These are phyloP conservation scores for Camptophora hylomeconis DNA, from an alignment of 2,329 filamentous ascomycete species.

Conservation along the genomic window DNA sequence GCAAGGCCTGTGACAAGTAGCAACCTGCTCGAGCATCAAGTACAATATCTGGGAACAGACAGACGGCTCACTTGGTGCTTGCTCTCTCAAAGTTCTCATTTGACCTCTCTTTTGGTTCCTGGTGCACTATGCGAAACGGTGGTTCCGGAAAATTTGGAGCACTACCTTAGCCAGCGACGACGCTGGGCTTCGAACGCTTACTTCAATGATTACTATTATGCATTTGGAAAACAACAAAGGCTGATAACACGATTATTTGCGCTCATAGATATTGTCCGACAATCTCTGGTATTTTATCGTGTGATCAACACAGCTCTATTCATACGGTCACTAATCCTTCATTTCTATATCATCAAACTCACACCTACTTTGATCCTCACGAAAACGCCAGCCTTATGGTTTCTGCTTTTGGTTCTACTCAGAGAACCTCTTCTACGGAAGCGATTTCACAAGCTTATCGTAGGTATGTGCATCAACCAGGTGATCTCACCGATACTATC, in stretches of 20 bases:
- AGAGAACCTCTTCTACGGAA: constrained; percentile 5
- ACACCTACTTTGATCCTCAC: constrained; percentile 5
- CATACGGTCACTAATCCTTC: neutral
- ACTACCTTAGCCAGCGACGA: constrained; percentile 9
- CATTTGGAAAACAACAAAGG: constrained; percentile 6
- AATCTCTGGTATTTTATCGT: constrained; percentile 9
- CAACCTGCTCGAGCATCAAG: constrained; percentile 7
- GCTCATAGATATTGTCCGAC: constrained; percentile 6
- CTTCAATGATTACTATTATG: constrained; percentile 11
- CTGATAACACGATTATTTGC: constrained; percentile 5
- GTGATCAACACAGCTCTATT: constrained; percentile 7
- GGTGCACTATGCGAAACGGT: constrained; percentile 8
- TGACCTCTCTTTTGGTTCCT: constrained; percentile 7
- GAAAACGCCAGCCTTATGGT: constrained; percentile 7
- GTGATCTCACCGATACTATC: constrained; percentile 6
- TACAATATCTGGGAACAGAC: constrained; percentile 8
- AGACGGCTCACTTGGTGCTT: constrained; percentile 7
- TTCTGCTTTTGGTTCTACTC: constrained; percentile 1
- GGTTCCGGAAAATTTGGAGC: constrained; percentile 5
- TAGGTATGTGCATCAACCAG: constrained; percentile 9
- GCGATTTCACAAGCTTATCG: constrained; percentile 6
- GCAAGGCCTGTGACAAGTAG: constrained; percentile 5
- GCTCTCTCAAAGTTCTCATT: constrained; percentile 5
- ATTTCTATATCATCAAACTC: constrained; percentile 4
- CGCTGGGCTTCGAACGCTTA: constrained; percentile 10